Evolutionary conservation across 2,329 filamentous ascomycete genomes (phyloP), one percentile per base, ranked within the genome.

Genomic region (Colletotrichum lupini): DNA sequence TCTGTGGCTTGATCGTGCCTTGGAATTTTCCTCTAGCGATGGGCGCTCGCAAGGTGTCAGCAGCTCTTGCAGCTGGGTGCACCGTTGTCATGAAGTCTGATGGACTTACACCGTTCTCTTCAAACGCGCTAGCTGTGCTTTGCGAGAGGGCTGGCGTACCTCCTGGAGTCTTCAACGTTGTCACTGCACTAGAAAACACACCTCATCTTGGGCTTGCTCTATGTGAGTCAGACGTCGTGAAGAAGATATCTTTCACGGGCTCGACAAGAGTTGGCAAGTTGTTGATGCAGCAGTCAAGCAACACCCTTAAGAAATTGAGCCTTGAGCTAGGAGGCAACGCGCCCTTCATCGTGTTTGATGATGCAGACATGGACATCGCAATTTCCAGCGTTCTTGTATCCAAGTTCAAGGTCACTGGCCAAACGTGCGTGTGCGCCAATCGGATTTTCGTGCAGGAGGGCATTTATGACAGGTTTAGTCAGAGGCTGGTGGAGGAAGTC

Each of bases 261-360:
- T 98, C 84, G 24, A 93, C 91, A 0, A 83, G 80, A 56, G 91
- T 93, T 49, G 91, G 91, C 37, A 92, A 92, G 81, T 86, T 92
- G 6, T 90, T 99, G 67, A 98, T 98, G 95, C 93, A 94, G 85
- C 95, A 98, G 83, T 92, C 93, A 12, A 91, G 95, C 0, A 89
- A 90, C 55, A 98, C 95, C 0, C 85, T 98, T 76, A 98, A 98
- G 89, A 89, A 91, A 77, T 81, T 92, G 52, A 97, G 94, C 0
- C 93, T 98, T 82, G 96, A 98, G 82, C 92, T 98, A 1, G 96
- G 96, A 67, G 96, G 96, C 60, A 98, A 98, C 81, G 94, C 96
- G 0, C 96, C 96, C 1, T 97, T 98, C 81, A 98, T 98, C 76
- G 95, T 98, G 42, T 98, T 98, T 80, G 95, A 98, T 79, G 96